A percentile compares a stretch with the other conserved stretches of the same genome.
Conservation (phyloP, 441 rosid species). For the Metrosideros polymorpha region DNA sequence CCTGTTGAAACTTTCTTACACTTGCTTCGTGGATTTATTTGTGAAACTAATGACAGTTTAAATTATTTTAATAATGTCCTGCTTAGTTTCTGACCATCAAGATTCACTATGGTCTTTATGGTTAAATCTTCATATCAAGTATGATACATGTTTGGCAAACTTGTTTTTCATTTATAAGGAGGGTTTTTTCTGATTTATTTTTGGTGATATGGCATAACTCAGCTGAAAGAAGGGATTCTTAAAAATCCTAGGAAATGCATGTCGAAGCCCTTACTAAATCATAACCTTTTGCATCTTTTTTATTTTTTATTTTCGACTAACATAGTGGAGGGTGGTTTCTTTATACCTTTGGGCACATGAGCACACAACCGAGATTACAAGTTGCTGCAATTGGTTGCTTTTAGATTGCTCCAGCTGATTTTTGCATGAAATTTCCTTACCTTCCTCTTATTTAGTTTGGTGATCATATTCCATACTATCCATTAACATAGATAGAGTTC, state of each 20-base stretch:
- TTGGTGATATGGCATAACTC: neutral
- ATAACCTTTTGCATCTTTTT: neutral
- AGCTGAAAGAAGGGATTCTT: neutral
- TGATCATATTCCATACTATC: neutral
- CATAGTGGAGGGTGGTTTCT: neutral
- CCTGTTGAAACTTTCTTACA: neutral
- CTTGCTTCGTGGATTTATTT: neutral
- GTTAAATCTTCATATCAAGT: neutral
- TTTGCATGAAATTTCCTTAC: neutral
- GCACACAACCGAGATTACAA: neutral
- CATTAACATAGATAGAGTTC: neutral
- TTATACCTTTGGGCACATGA: neutral
- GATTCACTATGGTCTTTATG: neutral
- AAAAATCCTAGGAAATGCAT: neutral
- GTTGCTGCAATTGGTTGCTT: neutral
- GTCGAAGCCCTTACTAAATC: neutral
- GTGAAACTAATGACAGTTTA: neutral
- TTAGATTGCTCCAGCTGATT: neutral
- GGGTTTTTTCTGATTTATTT: neutral
- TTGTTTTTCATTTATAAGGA: neutral
- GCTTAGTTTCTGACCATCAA: neutral
- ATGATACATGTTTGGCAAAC: neutral
- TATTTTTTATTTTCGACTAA: neutral
- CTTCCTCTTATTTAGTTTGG: neutral
- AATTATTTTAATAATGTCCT: neutral